Conservation (phyloP, 177 flowering plant genomes). For the Vitis hybrid region DNA sequence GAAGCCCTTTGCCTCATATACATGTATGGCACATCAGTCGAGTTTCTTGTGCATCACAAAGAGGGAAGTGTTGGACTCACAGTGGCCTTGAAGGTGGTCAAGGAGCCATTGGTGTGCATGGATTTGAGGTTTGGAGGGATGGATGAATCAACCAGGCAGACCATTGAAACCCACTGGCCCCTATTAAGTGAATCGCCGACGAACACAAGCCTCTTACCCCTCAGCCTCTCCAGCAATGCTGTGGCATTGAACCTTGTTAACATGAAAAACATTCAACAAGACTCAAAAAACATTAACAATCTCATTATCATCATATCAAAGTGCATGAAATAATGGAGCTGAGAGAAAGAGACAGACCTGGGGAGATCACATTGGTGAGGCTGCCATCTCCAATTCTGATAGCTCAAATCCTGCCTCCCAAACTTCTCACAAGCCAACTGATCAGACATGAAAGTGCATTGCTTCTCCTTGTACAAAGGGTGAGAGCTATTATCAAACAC, state of each 20-base stretch:
- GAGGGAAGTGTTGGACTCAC: constrained; percentile 22
- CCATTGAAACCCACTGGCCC: constrained; percentile 80
- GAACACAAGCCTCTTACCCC: constrained; percentile 67
- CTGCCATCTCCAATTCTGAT: constrained; percentile 85
- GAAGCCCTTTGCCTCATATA: too few relatives aligned
- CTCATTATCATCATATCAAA: not conserved
- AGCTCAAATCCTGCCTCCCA: constrained; percentile 64
- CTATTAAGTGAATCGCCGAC: constrained; percentile 87
- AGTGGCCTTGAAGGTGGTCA: constrained; percentile 51
- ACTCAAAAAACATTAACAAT: constrained; percentile 11
- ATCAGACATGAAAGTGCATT: constrained; percentile 70
- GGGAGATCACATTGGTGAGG: constrained; percentile 78
- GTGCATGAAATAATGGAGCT: not conserved
- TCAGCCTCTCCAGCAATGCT: constrained; percentile 63
- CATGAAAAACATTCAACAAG: constrained; percentile 13
- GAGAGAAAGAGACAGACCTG: constrained; percentile 39
- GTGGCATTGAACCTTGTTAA: constrained; percentile 73
- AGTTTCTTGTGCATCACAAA: too few relatives aligned
- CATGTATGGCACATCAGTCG: too few relatives aligned
- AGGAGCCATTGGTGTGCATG: constrained; percentile 45
- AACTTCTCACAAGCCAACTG: constrained; percentile 72
- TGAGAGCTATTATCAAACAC: constrained; percentile 62
- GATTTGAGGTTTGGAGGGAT: constrained; percentile 38
- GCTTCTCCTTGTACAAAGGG: constrained; percentile 60
- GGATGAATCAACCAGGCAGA: constrained; percentile 57